Conservation (phyloP, 225 moss, liverwort and hornwort genomes). For the Climacium dendroides region DNA sequence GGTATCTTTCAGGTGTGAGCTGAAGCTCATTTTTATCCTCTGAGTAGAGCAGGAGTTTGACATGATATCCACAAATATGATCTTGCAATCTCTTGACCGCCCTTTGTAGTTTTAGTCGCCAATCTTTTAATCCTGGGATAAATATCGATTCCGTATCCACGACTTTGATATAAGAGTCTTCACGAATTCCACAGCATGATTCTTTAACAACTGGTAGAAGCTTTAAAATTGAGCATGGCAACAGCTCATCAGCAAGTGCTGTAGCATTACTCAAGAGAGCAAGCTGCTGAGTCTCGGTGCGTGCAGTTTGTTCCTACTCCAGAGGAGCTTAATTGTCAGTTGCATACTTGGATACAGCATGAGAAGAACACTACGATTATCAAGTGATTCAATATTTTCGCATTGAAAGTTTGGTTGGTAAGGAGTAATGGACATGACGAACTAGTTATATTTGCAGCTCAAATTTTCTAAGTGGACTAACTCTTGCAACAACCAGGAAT, state of each 20-base stretch:
- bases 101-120: constrained; percentile 44
- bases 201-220: constrained; percentile 28
- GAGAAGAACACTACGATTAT: neutral
- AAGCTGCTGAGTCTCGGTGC: constrained; percentile 51
- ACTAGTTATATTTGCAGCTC: neutral
- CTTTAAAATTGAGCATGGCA: constrained; percentile 48
- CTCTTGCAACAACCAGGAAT: neutral
- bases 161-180: neutral
- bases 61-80: constrained; percentile 47
- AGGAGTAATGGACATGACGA: neutral
- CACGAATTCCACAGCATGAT: neutral
- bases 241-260: constrained; percentile 62
- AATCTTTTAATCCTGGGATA: constrained; percentile 51
- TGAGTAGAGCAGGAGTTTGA: constrained; percentile 40
- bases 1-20: constrained; percentile 49
- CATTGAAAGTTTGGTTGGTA: neutral
- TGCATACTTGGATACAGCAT: neutral
- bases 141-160: constrained; percentile 1
- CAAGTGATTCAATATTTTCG: neutral
- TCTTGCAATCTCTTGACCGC: constrained; percentile 61
- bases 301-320: constrained; percentile 53
- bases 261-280: constrained; percentile 70
- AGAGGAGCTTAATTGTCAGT: neutral
- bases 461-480: neutral
- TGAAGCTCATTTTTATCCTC: constrained; percentile 30